Evolutionary conservation across 2,329 filamentous ascomycete species (phyloP), one percentile per base, ranked within the genome.

Genomic region (Lithohypha guttulata): DNA sequence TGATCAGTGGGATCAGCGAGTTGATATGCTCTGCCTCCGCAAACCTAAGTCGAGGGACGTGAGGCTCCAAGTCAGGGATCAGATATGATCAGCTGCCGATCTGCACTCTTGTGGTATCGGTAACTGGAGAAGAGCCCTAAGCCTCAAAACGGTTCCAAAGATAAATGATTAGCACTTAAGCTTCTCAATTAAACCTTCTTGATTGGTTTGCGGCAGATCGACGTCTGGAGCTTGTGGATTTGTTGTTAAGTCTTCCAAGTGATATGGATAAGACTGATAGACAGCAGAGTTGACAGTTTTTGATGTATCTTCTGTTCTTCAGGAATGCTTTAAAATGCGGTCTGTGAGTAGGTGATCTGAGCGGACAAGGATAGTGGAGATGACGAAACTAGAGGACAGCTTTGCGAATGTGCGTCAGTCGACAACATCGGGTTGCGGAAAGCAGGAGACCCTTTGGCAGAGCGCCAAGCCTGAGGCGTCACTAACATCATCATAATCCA

Each of bases 191-290:
- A 18, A 8, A 7, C 21, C 19, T 37, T 31, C 14, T 15, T 7
- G 13, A 31, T 31, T 39, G 35, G 35, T 14, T 17, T 39, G 10
- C 35, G 35, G 35, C 35, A 39, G 35, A 39, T 39, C 35, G 35
- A 39, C 35, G 35, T 19, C 25, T 19, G 14, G 8, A 14, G 21
- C 33, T 35, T 35, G 33, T 25, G 33, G 19, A 21, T 21, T n/a
- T 14, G 26, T 25, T 3, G 26, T 37, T 13, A 8, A 7, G 22
- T 13, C 14, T 7, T 22, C 14, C 23, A 10, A 30, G 26, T 26
- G 15, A 25, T 13, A 25, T 6, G 22, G 10, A n/a, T 4, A 35
- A 25, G 33, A n/a, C n/a, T n/a, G n/a, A n/a, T n/a, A n/a, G n/a
- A n/a, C n/a, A n/a, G n/a, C n/a, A n/a, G n/a, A n/a, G n/a, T n/a